These are phyloP conservation scores for Cadophora gregata DNA, from an alignment of 2,329 filamentous ascomycete species.

Conservation along the genomic window DNA sequence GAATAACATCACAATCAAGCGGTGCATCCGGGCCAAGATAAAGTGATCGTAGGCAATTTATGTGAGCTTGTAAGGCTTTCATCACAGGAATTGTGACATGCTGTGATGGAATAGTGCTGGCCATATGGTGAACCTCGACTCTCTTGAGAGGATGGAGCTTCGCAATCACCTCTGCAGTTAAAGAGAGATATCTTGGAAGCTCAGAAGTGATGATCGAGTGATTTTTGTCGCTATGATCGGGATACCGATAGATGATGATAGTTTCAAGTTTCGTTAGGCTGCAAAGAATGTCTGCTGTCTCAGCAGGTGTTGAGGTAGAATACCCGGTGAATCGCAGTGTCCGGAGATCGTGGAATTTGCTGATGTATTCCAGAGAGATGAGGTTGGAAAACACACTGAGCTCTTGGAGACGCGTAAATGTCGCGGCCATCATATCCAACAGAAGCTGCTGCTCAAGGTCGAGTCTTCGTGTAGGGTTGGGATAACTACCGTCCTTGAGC, in stretches of 20 bases:
- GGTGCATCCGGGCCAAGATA: not conserved
- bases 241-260: constrained; percentile 19
- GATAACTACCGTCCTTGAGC: constrained; percentile 1
- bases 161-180: constrained; percentile 20
- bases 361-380: constrained; percentile 16
- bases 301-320: constrained; percentile 11
- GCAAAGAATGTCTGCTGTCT: constrained; percentile 19
- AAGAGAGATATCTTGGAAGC: not conserved
- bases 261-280: constrained; percentile 22
- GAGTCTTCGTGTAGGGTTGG: not conserved
- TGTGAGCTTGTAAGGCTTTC: constrained; percentile 15
- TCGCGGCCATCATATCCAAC: constrained; percentile 24
- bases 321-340: constrained; percentile 20
- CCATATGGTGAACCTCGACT: constrained; percentile 21
- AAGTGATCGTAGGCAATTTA: not conserved
- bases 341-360: constrained; percentile 18
- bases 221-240: not conserved
- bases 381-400: constrained; percentile 17
- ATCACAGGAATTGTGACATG: constrained; percentile 11
- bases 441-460: constrained; percentile 26
- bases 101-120: constrained; percentile 8
- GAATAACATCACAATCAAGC: not conserved
- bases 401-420: constrained; percentile 13
- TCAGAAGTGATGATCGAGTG: not conserved
- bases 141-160: constrained; percentile 21